phyloP scores from a whole-genome alignment of 768 basidiomycete genomes.

The Chiua virens region DNA sequence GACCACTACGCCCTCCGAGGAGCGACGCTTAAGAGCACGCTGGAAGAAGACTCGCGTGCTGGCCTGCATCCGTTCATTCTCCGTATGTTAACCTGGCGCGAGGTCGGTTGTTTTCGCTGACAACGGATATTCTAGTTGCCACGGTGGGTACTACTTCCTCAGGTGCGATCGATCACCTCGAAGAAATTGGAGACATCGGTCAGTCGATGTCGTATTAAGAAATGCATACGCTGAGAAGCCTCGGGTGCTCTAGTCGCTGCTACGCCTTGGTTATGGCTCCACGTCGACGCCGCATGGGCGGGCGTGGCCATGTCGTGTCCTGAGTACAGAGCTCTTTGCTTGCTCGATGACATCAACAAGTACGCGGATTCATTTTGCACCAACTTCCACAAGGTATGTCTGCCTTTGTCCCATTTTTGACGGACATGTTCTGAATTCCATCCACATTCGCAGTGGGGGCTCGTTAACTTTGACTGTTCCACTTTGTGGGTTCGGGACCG shows the following conservation, averaged over 20 bases:
- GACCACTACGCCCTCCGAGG: slow-evolving; percentile 74
- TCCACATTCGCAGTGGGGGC: slow-evolving; percentile 63
- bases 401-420: not conserved
- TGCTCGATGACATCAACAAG: slow-evolving; percentile 71
- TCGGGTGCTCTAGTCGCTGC: slow-evolving; percentile 46
- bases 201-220: slow-evolving; percentile 14
- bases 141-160: slow-evolving; percentile 93
- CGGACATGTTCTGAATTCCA: not conserved
- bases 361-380: slow-evolving; percentile 80
- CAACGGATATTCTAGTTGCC: slow-evolving; percentile 53
- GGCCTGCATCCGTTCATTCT: slow-evolving; percentile 81
- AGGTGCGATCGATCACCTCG: slow-evolving; percentile 79
- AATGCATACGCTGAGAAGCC: not conserved
- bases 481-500: slow-evolving; percentile 79
- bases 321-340: slow-evolving; percentile 62
- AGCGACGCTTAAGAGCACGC: slow-evolving; percentile 50
- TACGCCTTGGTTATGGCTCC: slow-evolving; percentile 73
- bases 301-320: slow-evolving; percentile 81
- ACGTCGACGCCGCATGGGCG: slow-evolving; percentile 92
- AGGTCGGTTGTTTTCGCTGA: not conserved
- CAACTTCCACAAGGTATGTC: slow-evolving; percentile 84
- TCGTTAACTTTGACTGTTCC: slow-evolving; percentile 86
- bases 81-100: slow-evolving; percentile 40
- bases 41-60: slow-evolving; percentile 59
- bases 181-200: slow-evolving; percentile 75